Evolutionary conservation across 2,329 filamentous ascomycete genomes (phyloP), one percentile per base, ranked within the genome.

Genomic region (Chrysoporthe cubensis): DNA sequence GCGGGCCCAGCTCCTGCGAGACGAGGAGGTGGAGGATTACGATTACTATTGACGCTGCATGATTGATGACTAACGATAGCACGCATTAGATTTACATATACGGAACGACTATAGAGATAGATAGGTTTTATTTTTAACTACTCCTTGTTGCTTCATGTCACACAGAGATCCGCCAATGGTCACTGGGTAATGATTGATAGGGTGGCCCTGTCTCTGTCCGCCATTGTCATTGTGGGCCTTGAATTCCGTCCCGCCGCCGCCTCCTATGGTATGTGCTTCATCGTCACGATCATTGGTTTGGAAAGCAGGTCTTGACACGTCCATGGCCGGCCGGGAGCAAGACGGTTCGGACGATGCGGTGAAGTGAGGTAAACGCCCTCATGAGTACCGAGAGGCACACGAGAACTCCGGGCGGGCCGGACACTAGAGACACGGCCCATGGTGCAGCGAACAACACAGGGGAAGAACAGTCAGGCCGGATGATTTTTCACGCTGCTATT

Each of bases 1-100:
- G 58, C 60, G 68, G 40, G 68, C 68, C 21, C 43, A 40, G 58
- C 18, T 69, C 32, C 48, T 69, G 32, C 56, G 32, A 9, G 44
- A 61, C 32, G 62, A 65, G 6, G 59, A 50, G 14, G 48, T 6
- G 16, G 59, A 48, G 58, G 44, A 46, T 16, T n/a, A 26, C 26
- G 26, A 26, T 26, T 26, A 40, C 4, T n/a, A 40, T 57, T 52
- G 64, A 66, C 54, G 52, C 43, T 32, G 60, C n/a, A 64, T 59
- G 64, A 69, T 9, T 52, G 34, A 65, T 52, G 56, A 59, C 44
- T 56, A 42, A 63, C 46, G 37, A 37, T 63, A 7, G 32, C 16
- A 56, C 7, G 50, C 21, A 63, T 50, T 50, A 42, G 32, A 43
- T n/a, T 32, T 46, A 21, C 59, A 18, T 34, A 18, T 9, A 18